These are phyloP conservation scores for Linderniella brevidens DNA, from an alignment of 257 asterid genomes.

Conservation along the genomic window DNA sequence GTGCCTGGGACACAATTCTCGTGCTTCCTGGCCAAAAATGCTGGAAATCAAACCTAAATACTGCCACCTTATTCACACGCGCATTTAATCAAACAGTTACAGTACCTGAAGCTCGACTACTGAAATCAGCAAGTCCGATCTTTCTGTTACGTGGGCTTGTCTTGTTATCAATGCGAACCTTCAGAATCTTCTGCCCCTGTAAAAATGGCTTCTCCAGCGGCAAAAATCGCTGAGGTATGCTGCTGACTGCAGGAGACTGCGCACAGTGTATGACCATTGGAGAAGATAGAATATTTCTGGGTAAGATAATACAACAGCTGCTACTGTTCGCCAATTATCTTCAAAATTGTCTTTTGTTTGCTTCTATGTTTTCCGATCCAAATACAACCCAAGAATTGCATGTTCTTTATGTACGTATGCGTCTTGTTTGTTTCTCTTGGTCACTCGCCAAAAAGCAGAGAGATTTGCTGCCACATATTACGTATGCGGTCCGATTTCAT, in stretches of 20 bases:
- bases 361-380: no score
- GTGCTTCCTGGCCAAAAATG: conserved; percentile 17
- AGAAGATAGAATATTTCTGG: no score
- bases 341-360: no score
- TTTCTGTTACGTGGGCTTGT: conserved; percentile 16
- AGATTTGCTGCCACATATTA: no score
- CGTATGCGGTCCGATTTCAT: no score
- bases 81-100: no score
- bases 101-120: conserved; percentile 48
- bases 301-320: no score
- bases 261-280: conserved; percentile 37
- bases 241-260: conserved; percentile 31
- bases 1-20: conserved; percentile 31
- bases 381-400: no score
- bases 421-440: no score
- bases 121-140: conserved; percentile 20
- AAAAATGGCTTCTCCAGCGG: conserved; percentile 28
- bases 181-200: conserved; percentile 19
- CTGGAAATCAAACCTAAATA: not conserved
- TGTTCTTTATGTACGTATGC: no score
- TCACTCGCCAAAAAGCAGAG: no score
- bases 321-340: no score
- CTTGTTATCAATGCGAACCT: conserved; percentile 15
- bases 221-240: conserved; percentile 29
- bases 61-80: not conserved